Conservation (phyloP, 2,329 filamentous ascomycete genomes). For the Penicillium hesseltinei region DNA sequence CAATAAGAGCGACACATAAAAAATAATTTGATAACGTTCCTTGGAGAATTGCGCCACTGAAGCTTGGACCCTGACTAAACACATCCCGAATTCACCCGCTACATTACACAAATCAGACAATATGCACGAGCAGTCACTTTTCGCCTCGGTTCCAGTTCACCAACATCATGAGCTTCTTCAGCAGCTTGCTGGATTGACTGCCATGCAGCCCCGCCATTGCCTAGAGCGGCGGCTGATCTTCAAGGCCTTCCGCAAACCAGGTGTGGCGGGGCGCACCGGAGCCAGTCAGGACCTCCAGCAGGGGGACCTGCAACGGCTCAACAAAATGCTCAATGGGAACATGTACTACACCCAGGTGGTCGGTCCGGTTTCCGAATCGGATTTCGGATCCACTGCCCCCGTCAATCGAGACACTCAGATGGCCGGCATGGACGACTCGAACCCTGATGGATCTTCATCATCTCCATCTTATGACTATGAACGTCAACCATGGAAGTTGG, state of each 20-base stretch:
- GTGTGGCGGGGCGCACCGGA: slow-evolving; percentile 41
- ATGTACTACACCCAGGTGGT: slow-evolving; percentile 57
- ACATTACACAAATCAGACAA: slow-evolving; percentile 9
- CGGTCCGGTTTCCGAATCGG: slow-evolving; percentile 41
- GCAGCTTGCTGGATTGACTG: slow-evolving; percentile 60
- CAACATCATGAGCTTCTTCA: slow-evolving; percentile 61
- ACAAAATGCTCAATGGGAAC: slow-evolving; percentile 50
- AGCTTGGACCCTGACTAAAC: slow-evolving; percentile 27
- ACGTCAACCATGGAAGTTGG: slow-evolving; percentile 44
- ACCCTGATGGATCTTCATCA: neutral
- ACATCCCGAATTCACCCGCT: slow-evolving; percentile 22
- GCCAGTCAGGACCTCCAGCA: slow-evolving; percentile 47
- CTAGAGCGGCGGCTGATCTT: slow-evolving; percentile 59
- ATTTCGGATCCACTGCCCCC: slow-evolving; percentile 33
- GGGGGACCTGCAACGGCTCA: slow-evolving; percentile 45
- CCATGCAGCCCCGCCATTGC: slow-evolving; percentile 57
- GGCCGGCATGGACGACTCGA: slow-evolving; percentile 27
- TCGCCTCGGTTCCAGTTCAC: slow-evolving; percentile 55
- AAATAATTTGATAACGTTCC: slow-evolving; percentile 10
- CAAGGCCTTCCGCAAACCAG: slow-evolving; percentile 52
- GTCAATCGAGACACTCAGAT: slow-evolving; percentile 32
- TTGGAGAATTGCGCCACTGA: slow-evolving; percentile 11
- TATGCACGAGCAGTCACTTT: slow-evolving; percentile 65
- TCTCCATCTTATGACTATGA: slow-evolving; percentile 33
- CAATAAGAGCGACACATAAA: slow-evolving; percentile 16